Base-by-base conservation (phyloP, 495 filamentous ascomycete species). In the Penicillium paxilli region DNA sequence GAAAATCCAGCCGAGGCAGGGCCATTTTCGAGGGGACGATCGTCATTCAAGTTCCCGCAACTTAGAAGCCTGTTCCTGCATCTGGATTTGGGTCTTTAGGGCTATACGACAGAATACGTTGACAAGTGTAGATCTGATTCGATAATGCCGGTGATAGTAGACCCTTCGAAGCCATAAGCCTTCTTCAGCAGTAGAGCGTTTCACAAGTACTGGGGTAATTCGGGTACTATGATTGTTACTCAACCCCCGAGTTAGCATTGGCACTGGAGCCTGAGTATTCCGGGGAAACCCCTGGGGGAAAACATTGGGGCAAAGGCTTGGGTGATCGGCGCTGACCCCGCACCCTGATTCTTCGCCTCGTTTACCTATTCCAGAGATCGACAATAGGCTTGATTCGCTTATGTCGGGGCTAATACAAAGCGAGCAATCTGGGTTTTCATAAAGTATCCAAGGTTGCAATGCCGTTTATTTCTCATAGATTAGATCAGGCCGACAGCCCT, bases 241-340 rank as follows among this genome's bases (percentile, higher is more conserved):
- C n/a, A 11, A 16, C n/a, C 40, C n/a, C 8, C 40, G 35, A 38
- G 40, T 23, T 4, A 32, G 11, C n/a, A 41, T 40, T 20, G n/a
- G n/a, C n/a, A n/a, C n/a, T n/a, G n/a, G n/a, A n/a, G n/a, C n/a
- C n/a, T n/a, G n/a, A n/a, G n/a, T n/a, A 45, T 52, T 23, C 10
- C 25, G 35, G 44, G 49, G 49, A 28, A 47, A 38, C 28, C 14
- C 26, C 21, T 19, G 14, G 38, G 16, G 25, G n/a, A 56, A 56
- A 22, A 23, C 19, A 41, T n/a, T 51, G 47, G 42, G 41, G 17
- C 5, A 8, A 42, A 21, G 6, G 11, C n/a, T n/a, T 26, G 41
- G 24, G 17, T 6, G 49, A 58, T 53, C 44, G 20, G 38, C 45
- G 30, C 35, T 38, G 32, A 53, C 49, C 55, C 55, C 55, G 49